These are phyloP conservation scores for Cordyceps tenuipes DNA, from an alignment of 2,329 filamentous ascomycete species.

Conservation along the genomic window DNA sequence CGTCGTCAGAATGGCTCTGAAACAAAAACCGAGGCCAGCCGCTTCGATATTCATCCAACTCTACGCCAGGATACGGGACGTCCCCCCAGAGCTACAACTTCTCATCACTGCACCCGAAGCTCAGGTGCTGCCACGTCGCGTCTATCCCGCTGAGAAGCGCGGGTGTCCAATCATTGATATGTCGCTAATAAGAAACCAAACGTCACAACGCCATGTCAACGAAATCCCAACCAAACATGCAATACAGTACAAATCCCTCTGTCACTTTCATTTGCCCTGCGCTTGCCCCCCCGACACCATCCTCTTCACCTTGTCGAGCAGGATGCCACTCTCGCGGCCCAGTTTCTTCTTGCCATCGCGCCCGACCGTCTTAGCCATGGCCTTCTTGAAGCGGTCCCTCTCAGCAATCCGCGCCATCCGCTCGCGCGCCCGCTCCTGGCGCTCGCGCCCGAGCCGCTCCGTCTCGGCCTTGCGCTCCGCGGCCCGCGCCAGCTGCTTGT, in stretches of 20 bases:
- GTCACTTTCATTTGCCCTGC: no score
- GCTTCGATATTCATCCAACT: background rate
- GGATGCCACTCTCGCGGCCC: slow-evolving; percentile 68
- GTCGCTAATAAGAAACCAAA: background rate
- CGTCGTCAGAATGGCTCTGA: background rate
- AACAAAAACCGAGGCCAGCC: background rate
- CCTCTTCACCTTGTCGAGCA: slow-evolving; percentile 71
- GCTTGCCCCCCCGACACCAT: slow-evolving; percentile 44
- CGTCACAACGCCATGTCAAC: background rate
- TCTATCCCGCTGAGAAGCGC: background rate
- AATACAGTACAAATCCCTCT: background rate
- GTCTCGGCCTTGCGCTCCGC: slow-evolving; percentile 35
- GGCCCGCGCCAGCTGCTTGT: slow-evolving; percentile 49
- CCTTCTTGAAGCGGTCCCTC: slow-evolving; percentile 54
- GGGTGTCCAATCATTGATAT: background rate
- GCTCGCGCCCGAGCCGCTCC: slow-evolving; percentile 32
- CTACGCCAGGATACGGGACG: no score
- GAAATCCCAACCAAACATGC: background rate
- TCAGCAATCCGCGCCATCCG: slow-evolving; percentile 57
- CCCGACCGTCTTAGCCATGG: slow-evolving; percentile 66
- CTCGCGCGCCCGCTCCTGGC: slow-evolving; percentile 47
- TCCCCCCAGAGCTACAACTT: background rate
- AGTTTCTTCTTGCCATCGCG: slow-evolving; percentile 70
- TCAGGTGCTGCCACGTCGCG: background rate
- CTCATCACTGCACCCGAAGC: background rate